Conservation (phyloP, 805 yeast genomes). For the Lachancea nothofagi region DNA sequence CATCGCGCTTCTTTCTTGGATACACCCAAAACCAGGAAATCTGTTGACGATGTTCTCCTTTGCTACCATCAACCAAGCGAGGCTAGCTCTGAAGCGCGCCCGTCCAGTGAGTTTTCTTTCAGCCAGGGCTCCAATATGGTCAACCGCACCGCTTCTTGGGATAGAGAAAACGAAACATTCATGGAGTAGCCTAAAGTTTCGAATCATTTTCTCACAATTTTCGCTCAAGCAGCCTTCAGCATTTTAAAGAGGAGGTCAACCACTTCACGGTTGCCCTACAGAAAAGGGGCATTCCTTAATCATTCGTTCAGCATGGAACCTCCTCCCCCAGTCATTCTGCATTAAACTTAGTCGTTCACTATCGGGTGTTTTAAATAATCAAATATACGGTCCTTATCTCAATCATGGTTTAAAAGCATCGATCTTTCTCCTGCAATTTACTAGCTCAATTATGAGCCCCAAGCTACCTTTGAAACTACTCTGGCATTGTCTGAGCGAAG, state of each 20-base stretch:
- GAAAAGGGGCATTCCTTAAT: background rate
- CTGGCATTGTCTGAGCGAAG: slow-evolving; percentile 25
- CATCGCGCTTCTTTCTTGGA: slow-evolving; percentile 10
- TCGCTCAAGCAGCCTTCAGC: background rate
- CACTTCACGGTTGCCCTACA: background rate
- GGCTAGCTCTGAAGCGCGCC: slow-evolving; percentile 18
- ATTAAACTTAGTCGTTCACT: slow-evolving; percentile 9
- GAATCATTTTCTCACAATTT: too few species aligned
- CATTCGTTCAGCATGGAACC: slow-evolving; percentile 8
- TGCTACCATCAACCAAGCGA: slow-evolving; percentile 27
- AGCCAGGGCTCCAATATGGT: slow-evolving; percentile 1
- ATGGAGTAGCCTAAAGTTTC: background rate
- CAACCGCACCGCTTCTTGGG: slow-evolving; percentile 3
- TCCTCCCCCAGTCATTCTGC: slow-evolving; percentile 7
- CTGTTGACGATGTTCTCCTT: slow-evolving; percentile 29
- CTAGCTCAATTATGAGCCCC: slow-evolving; percentile 19
- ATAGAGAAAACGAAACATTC: slow-evolving; percentile 4
- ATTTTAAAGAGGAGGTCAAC: slow-evolving; percentile 1
- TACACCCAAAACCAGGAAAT: slow-evolving; percentile 21
- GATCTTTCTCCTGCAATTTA: slow-evolving; percentile 20
- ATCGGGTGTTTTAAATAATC: background rate
- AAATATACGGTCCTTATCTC: slow-evolving; percentile 2
- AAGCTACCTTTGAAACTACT: slow-evolving; percentile 23
- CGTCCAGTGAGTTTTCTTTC: slow-evolving; percentile 12
- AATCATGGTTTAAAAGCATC: background rate